phyloP scores from a whole-genome alignment of 73 alveolate genomes.

The Uronychia binucleata region DNA sequence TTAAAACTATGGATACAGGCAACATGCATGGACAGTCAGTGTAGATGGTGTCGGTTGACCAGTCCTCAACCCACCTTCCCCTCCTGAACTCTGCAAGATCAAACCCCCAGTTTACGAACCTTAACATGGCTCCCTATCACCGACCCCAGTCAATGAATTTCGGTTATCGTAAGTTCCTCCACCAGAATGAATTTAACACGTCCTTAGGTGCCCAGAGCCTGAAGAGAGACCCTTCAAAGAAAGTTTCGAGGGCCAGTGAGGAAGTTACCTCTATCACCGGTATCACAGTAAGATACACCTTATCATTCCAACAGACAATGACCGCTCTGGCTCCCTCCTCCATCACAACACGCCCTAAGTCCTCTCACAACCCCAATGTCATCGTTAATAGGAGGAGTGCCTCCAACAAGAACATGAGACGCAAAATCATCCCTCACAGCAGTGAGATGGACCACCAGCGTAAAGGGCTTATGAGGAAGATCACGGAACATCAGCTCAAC shows the following conservation, averaged over 20 bases:
- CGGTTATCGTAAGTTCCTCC: slow-evolving; percentile 25
- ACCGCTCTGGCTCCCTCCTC: slow-evolving; percentile 50
- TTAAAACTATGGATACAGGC: background rate
- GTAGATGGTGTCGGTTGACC: background rate
- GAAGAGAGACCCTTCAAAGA: slow-evolving; percentile 57
- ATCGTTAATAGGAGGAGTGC: background rate
- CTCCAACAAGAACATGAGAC: background rate
- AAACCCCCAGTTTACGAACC: slow-evolving; percentile 61
- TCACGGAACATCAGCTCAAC: background rate
- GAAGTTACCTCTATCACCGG: slow-evolving; percentile 66
- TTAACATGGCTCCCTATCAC: slow-evolving; percentile 63
- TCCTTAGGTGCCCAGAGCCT: background rate
- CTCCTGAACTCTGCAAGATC: background rate
- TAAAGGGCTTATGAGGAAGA: background rate
- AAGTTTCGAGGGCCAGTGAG: slow-evolving; percentile 43
- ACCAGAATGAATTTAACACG: slow-evolving; percentile 5
- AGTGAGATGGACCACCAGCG: background rate
- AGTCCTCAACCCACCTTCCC: background rate
- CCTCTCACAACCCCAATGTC: background rate
- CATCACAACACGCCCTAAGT: background rate
- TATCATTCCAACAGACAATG: slow-evolving; percentile 29
- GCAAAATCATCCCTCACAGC: background rate
- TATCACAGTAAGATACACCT: slow-evolving; percentile 25
- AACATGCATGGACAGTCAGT: background rate
- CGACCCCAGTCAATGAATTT: slow-evolving; percentile 56